Base-by-base conservation (phyloP, 2,329 filamentous ascomycete species). In the Epichloe hybrida region DNA sequence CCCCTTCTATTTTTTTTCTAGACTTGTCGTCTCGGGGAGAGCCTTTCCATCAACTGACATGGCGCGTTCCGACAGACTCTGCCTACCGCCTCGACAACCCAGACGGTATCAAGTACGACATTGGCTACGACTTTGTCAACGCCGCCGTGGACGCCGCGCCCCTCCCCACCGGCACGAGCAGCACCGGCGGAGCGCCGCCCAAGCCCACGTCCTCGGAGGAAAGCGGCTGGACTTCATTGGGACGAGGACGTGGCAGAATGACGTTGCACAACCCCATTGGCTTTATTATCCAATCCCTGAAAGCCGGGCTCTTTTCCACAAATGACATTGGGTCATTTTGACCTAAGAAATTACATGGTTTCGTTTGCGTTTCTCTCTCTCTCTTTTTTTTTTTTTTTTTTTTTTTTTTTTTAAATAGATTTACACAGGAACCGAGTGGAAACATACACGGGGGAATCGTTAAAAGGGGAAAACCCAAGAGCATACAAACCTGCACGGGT, bases 121-220 rank as follows among this genome's bases (percentile, higher is more conserved):
- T 59, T 48, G 56, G 54, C 34, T 52, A 57, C 36, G 56, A 58
- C 45, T 57, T 59, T 50, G 55, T 61, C 31, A 51, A 52, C 5
- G 58, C 58, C 12, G 55, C 55, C 37, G 51, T 55, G 53, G 50
- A 49, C 3, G 42, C 48, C 20, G 31, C 15, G 12, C 34, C 43
- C 13, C 9, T 47, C 11, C 51, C 50, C 43, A 17, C 42, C 20
- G 50, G 47, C 7, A 44, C 31, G 9, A 31, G 20, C 34, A n/a
- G 47, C 36, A 49, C 41, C n/a, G 23, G 41, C 40, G 47, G 43
- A 17, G 17, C 50, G 8, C 38, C 50, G 8, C 38, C 46, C 38
- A 43, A 38, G n/a, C 43, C 51, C 17, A 46, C 37, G 23, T 46
- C 42, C n/a, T 49, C 51, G 15, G 5, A 38, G 21, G 51, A 45